A percentile compares a stretch with the other conserved stretches of the same genome.
Evolutionary conservation across 2,329 filamentous ascomycete species (phyloP).

Genomic region (Tolypocladium album): DNA sequence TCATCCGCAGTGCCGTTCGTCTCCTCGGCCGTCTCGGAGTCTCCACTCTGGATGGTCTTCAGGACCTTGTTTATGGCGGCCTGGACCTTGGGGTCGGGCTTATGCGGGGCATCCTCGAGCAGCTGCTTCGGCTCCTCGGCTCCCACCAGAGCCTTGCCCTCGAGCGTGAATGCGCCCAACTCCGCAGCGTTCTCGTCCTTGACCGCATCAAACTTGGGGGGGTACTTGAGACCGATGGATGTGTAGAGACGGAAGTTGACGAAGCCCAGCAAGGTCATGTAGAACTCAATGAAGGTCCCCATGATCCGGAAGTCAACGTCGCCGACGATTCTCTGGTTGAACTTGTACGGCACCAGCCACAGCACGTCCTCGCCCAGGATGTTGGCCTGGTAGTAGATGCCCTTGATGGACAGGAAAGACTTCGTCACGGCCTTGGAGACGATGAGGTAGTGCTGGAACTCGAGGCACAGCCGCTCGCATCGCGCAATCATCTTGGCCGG

Average conservation of each 20-base stretch:
- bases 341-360: constrained; percentile 96
- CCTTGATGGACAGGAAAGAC: constrained; percentile 97
- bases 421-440: constrained; percentile 83
- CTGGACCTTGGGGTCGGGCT: constrained; percentile 51
- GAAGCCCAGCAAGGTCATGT: constrained; percentile 91
- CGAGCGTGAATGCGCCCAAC: constrained; percentile 80
- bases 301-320: constrained; percentile 99
- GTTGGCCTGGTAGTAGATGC: constrained; percentile 97
- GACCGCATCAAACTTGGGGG: constrained; percentile 79
- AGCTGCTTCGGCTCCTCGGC: constrained; percentile 43
- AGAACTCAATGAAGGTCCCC: constrained; percentile 98
- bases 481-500: constrained; percentile 92
- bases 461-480: constrained; percentile 84
- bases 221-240: constrained; percentile 82
- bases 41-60: constrained; percentile 51
- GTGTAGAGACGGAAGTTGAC: constrained; percentile 95
- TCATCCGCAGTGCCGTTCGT: constrained; percentile 28
- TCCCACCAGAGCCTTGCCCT: constrained; percentile 55
- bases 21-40: constrained; percentile 12
- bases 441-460: constrained; percentile 98
- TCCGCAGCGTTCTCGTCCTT: constrained; percentile 88
- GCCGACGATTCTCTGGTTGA: constrained; percentile 86
- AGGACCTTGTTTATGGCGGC: constrained; percentile 60
- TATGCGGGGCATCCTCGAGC: constrained; percentile 33
- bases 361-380: constrained; percentile 95